Evolutionary conservation across 2,329 filamentous ascomycete genomes (phyloP), one percentile per base, ranked within the genome.

Genomic region (Ophiocordyceps sinensis): DNA sequence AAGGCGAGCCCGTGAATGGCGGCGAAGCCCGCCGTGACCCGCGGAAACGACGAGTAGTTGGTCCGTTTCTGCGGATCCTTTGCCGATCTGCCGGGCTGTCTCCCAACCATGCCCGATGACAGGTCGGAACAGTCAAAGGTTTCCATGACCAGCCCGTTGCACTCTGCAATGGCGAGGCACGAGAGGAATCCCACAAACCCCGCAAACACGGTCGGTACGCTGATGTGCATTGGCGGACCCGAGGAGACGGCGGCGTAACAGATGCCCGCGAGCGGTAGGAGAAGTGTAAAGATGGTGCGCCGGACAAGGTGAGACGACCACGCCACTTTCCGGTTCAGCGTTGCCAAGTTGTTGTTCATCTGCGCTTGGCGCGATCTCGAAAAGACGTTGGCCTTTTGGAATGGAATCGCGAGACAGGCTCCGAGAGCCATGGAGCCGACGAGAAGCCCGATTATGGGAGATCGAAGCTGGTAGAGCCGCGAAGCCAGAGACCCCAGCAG

Each of bases 91-190:
- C 63, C 63, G 26, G 60, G 64, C n/a, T 67, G 67, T 14, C 67
- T 66, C 28, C 73, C 73, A 7, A 71, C 82, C 66, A 82, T 79
- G 11, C 80, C 79, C 2, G 80, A 77, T 49, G 83, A 81, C 4
- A 88, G 66, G 56, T 88, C 84, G 34, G 79, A 85, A n/a, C 78
- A 83, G 55, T 88, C 84, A 56, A 81, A 88, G 0, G 78, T 79
- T 53, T 87, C 82, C 82, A 88, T 87, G 54, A 87, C 72, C 28
- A 88, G 62, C 1, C 82, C 81, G 47, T 81, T 75, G 57, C 82
- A 86, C 58, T 88, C 83, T 3, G 82, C 75, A 37, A 85, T 77
- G 1, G 81, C 82, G 10, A 89, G 70, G 40, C 77, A 79, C 2
- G 79, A 81, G 5, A 86, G 63, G 50, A 85, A 85, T 0, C 80